These are phyloP conservation scores for Chlamydomonas reinhardtii DNA, from an alignment of 163 green algal species.

Conservation along the genomic window DNA sequence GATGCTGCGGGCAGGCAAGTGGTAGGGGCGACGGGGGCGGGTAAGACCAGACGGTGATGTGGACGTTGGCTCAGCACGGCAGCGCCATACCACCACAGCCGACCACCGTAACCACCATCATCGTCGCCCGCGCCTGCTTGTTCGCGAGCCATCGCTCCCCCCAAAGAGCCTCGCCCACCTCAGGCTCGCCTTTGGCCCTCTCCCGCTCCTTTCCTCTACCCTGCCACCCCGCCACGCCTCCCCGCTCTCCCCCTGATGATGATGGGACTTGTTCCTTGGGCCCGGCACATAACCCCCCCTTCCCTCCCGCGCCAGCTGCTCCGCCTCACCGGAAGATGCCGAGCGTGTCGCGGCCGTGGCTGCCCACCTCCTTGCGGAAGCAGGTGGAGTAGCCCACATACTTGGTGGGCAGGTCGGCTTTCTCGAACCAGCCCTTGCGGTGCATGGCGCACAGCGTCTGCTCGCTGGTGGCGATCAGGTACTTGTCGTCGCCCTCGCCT, in stretches of 20 bases:
- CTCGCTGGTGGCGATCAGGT: slow-evolving; percentile 99
- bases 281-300: too few relatives aligned
- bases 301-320: background rate
- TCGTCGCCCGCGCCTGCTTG: too few relatives aligned
- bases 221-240: background rate
- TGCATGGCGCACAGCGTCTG: slow-evolving; percentile 98
- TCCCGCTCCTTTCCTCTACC: too few relatives aligned
- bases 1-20: slow-evolving; percentile 72
- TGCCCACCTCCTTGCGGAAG: slow-evolving; percentile 99
- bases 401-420: slow-evolving; percentile 76
- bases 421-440: slow-evolving; percentile 92
- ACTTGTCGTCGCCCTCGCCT: slow-evolving; percentile 99
- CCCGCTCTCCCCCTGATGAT: background rate
- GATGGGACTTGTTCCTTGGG: too few relatives aligned
- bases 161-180: too few relatives aligned
- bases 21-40: background rate
- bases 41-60: background rate
- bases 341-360: slow-evolving; percentile 96
- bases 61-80: too few relatives aligned
- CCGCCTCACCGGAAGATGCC: slow-evolving; percentile 95
- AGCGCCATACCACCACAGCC: too few relatives aligned
- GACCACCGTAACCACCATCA: too few relatives aligned
- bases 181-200: too few relatives aligned
- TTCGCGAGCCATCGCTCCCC: too few relatives aligned
- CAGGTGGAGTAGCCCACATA: slow-evolving; percentile 98